Evolutionary conservation across 2,329 filamentous ascomycete genomes (phyloP), one percentile per base, ranked within the genome.

Genomic region (Alternaria dauci): DNA sequence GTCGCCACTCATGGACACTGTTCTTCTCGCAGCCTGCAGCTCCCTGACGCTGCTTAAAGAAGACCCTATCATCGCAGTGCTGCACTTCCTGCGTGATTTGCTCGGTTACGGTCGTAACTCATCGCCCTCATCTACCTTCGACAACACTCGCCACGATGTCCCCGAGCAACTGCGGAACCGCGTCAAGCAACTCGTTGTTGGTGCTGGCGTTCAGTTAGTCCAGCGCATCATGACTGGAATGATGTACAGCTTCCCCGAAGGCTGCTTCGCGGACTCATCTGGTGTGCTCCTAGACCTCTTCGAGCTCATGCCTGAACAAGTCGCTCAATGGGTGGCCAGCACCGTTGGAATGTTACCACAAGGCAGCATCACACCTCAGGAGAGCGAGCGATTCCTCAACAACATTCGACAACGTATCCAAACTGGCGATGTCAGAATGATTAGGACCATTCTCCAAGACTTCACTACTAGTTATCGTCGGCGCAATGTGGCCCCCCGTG

Each of bases 181-280:
- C 8, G 90, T 98, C 59, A 91, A 90, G 77, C 85, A 87, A 61
- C 85, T 97, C 53, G 81, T 96, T 25, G 66, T 85, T 2, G 81
- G 84, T 1, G 88, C 93, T 65, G 93, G 95, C 38, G 89, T 93
- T 72, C 82, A 88, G 57, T 84, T 99, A 28, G 89, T 95, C 8
- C 94, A 97, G 79, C 91, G 94, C 65, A 89, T 96, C 59, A 85
- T 99, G 82, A 95, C 94, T 1, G 95, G 95, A 61, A 96, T 99
- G 94, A 98, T 99, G 94, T 97, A 97, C 77, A 96, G 91, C 0
- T 99, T 99, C 81, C 96, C 95, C 0, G 88, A 92, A 43, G 95
- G 98, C 78, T 97, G 94, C 80, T 96, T 98, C 74, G 90, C 94
- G 0, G 95, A 99, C 75, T 94, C 93, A 16, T 97, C 93, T 50